Evolutionary conservation across 148 eudicot genomes (phyloP).

Genomic region (Vaccinium myrtillus): DNA sequence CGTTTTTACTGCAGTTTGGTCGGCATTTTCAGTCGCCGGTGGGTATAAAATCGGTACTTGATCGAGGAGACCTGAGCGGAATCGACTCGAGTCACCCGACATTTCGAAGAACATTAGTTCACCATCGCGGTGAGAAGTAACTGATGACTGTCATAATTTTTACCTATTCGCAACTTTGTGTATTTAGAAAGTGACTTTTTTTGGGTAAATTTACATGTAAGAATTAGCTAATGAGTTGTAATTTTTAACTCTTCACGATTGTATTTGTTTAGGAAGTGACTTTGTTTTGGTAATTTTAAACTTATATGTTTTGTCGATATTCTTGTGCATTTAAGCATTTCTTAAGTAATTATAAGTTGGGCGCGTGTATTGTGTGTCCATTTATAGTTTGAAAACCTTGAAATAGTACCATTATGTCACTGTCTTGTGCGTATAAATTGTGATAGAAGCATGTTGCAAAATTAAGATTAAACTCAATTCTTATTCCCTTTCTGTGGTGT

Average conservation of each 20-base stretch:
- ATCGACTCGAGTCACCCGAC: background rate
- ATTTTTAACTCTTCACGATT: background rate
- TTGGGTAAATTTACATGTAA: background rate
- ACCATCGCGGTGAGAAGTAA: conserved; percentile 21
- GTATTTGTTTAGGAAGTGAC: background rate
- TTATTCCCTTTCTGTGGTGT: background rate
- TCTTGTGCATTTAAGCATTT: background rate
- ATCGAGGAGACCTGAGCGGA: background rate
- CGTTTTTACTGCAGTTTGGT: conserved; percentile 10
- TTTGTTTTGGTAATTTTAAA: background rate
- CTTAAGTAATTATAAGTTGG: background rate
- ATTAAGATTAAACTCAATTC: background rate
- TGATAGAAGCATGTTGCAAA: background rate
- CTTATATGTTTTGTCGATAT: background rate
- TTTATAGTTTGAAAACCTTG: background rate
- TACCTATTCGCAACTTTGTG: background rate
- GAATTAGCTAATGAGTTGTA: conserved; percentile 3
- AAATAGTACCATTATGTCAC: background rate
- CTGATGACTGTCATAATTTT: background rate
- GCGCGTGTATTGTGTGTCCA: background rate
- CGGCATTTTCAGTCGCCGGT: background rate
- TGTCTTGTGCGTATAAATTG: background rate
- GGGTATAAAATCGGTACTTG: background rate
- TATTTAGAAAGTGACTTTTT: background rate
- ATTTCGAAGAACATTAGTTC: conserved; percentile 10